These are phyloP conservation scores for Iberis pinnata DNA, from an alignment of 345 rosid genomes.

Conservation along the genomic window DNA sequence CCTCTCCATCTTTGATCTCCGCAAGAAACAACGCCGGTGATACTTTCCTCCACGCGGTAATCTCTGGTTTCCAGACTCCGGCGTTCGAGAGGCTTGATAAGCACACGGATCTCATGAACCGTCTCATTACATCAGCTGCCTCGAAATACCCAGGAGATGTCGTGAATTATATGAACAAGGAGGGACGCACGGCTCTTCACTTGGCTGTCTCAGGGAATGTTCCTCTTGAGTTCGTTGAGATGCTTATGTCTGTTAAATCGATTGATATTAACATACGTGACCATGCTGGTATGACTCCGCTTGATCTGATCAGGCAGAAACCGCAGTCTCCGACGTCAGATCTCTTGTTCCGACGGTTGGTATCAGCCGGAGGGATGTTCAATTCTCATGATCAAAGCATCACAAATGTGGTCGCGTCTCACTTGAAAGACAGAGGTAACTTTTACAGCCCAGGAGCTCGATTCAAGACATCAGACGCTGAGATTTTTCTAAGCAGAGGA, in stretches of 20 bases:
- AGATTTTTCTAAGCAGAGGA: constrained; percentile 56
- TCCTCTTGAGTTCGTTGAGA: constrained; percentile 54
- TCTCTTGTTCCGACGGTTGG: constrained; percentile 53
- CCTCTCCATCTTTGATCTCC: constrained; percentile 47
- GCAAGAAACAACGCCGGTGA: constrained; percentile 58
- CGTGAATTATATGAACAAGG: constrained; percentile 51
- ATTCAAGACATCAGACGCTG: constrained; percentile 60
- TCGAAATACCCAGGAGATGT: constrained; percentile 32
- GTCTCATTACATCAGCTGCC: constrained; percentile 37
- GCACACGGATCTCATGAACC: constrained; percentile 64
- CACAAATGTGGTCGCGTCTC: constrained; percentile 54
- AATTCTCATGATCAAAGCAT: constrained; percentile 47
- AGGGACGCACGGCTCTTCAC: constrained; percentile 80
- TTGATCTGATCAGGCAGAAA: constrained; percentile 63
- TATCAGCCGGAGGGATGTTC: constrained; percentile 71
- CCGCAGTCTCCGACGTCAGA: constrained; percentile 62
- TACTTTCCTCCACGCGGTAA: constrained; percentile 67
- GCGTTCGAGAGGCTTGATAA: constrained; percentile 71
- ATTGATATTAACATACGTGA: constrained; percentile 59
- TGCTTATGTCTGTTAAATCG: constrained; percentile 57
- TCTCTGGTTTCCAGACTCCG: constrained; percentile 67
- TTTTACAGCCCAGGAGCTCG: constrained; percentile 74
- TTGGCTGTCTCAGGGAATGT: constrained; percentile 61
- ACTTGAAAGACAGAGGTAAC: constrained; percentile 60
- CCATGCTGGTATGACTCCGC: constrained; percentile 68